Percentiles rank a stretch among this genome's conserved stretches.
phyloP scores from a whole-genome alignment of 164 flowering plant species.

The Piper longum region DNA sequence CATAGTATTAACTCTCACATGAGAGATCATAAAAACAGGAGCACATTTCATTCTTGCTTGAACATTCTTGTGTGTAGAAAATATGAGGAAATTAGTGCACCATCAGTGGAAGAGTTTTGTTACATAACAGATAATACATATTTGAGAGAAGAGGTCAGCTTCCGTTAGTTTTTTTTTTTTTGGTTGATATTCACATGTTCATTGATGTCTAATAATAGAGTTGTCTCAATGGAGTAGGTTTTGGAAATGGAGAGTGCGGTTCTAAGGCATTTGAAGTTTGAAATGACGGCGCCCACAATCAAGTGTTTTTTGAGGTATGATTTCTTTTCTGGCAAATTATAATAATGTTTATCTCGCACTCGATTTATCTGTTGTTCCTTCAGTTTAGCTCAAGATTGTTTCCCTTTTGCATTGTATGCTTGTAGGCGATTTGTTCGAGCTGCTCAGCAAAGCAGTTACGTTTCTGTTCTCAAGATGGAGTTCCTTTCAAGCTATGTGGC shows the following conservation, averaged over 20 bases:
- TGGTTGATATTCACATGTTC: neutral
- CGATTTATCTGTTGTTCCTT: too few species aligned
- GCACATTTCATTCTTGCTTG: neutral
- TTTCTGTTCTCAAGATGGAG: slow-evolving; percentile 59
- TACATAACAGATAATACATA: slow-evolving; percentile 96
- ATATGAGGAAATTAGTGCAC: slow-evolving; percentile 97
- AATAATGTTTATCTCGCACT: neutral
- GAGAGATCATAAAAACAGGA: neutral
- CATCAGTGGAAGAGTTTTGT: slow-evolving; percentile 96
- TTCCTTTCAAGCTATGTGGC: slow-evolving; percentile 75
- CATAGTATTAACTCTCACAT: neutral
- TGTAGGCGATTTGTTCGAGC: slow-evolving; percentile 77
- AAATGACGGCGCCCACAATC: slow-evolving; percentile 84
- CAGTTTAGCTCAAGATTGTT: slow-evolving; percentile 2
- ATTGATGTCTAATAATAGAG: neutral
- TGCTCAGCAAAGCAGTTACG: slow-evolving; percentile 65
- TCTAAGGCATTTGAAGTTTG: slow-evolving; percentile 75
- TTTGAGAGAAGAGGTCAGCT: slow-evolving; percentile 71
- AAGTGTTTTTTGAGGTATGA: slow-evolving; percentile 78
- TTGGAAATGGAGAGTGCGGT: slow-evolving; percentile 89
- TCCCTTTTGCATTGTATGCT: neutral
- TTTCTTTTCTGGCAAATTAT: neutral
- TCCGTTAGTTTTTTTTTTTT: neutral
- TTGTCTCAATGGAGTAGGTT: slow-evolving; percentile 30
- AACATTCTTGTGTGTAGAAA: slow-evolving; percentile 35